Evolutionary conservation across 441 rosid species (phyloP).

Genomic region (Kokia cookei): DNA sequence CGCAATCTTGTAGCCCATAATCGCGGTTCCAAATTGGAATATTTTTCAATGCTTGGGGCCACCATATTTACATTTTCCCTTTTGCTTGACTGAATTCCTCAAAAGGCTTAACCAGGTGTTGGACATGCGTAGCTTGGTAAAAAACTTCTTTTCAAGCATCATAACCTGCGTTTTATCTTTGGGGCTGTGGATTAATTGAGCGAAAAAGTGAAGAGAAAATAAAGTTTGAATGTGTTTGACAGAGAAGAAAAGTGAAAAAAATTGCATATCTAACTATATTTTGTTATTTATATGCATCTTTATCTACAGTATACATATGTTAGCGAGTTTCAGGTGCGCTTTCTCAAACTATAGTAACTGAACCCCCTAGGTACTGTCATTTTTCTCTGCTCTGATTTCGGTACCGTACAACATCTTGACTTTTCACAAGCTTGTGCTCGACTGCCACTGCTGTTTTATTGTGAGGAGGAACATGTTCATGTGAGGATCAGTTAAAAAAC

Average conservation of each 20-base stretch:
- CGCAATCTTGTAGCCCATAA: conserved; percentile 7
- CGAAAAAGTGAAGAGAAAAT: too few species aligned
- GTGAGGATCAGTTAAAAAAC: background rate
- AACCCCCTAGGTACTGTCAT: background rate
- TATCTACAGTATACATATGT: background rate
- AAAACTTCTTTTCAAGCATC: too few species aligned
- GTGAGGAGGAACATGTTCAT: background rate
- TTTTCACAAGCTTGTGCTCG: background rate
- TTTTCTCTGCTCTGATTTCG: background rate
- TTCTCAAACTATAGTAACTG: conserved; percentile 12
- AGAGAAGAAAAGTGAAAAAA: too few species aligned
- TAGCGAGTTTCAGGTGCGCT: conserved; percentile 1
- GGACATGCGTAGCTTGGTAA: background rate
- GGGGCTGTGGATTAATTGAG: too few species aligned
- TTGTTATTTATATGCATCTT: background rate
- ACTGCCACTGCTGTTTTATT: background rate
- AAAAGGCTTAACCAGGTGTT: background rate
- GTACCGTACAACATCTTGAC: background rate
- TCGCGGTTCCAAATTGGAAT: background rate
- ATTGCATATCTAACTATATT: too few species aligned
- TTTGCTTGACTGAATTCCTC: background rate
- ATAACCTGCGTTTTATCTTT: too few species aligned
- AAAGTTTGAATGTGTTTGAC: too few species aligned
- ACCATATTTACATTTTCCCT: background rate
- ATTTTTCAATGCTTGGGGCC: background rate